Base-by-base conservation (phyloP, 305 asterid genomes). In the Rubia tinctorum region DNA sequence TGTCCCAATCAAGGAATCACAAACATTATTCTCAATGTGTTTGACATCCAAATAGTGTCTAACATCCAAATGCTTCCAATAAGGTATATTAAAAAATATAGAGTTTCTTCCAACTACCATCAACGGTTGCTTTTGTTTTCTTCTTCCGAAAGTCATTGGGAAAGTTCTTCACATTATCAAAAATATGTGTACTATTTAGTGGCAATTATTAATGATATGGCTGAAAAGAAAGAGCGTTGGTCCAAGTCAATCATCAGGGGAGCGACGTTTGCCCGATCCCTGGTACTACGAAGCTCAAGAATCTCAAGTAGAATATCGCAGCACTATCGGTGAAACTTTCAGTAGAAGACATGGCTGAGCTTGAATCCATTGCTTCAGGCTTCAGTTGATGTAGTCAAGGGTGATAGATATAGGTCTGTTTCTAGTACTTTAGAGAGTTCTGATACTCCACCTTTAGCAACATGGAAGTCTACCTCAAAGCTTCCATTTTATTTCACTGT, bases 361-460 rank as follows among this genome's bases (percentile, higher is more conserved):
- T 70, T 37, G 74, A 70, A 37, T 55, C 66, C 66, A 55, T 70
- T 55, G 74, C 74, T 70, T 70, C 66, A 37, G 53, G 74, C 74
- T 70, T 70, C 66, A 37, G 53, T 22, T 70, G 74, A 66, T 66
- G 71, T 20, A 23, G 65, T 70, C 49, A 70, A 70, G 65, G 73
- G 73, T 55, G 51, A 70, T n/a, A 53, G 73, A 53, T 69, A 53
- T 53, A 51, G 73, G 18, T 47, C 65, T 30, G 66, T 53, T 1
- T 7, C 0, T 55, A n/a, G 4, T 20, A 70, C 66, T n/a, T 70
- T 66, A 66, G 20, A 55, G 14, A 37, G 7, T 37, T 70, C 74
- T 12, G 66, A 55, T 55, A 55, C 74, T 53, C 74, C 66, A 37
- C 66, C 74, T 37, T 55, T 70, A 22, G 40, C 66, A 20, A 53